Base-by-base conservation (phyloP, 176 grass and related monocot genomes). In the Otatea glauca region DNA sequence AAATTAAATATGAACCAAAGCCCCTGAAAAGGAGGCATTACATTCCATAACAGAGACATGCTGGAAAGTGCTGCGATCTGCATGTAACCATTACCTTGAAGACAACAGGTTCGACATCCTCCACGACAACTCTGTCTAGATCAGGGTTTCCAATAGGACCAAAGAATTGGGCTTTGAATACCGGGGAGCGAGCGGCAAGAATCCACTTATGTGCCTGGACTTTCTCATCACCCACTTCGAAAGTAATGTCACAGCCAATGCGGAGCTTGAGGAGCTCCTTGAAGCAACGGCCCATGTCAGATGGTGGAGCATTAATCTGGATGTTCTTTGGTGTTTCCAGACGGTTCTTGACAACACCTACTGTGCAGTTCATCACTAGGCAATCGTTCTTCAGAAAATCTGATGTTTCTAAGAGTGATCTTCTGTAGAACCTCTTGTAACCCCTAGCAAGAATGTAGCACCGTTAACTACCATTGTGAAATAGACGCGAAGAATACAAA, bases 81-180 rank as follows among this genome's bases (percentile, higher is more conserved):
- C 63, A 80, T 45, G 42, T 65, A 69, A 43, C 6, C 45, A 85
- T 80, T 90, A 97, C 94, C 94, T 94, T 94, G 82, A 97, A 97
- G 77, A 92, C 90, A 13, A 83, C 75, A 81, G 94, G 94, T 72
- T 97, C 92, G 42, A 97, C 89, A 88, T 97, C 94, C 71, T 97
- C 89, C 38, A 97, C 94, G 0, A 85, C 71, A 60, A 94, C 88
- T 65, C 47, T 90, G 44, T 76, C 79, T 25, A 92, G 75, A 55
- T 85, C 84, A 72, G 92, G 75, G 35, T 94, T 94, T 59, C 94
- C 94, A 78, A 97, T 92, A 84, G 90, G 91, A 70, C 94, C 94
- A 86, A 94, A 97, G 80, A 97, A 97, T 47, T 97, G 94, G 5
- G 94, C 94, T 88, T 92, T 93, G 75, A 94, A 97, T 43, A 97